Evolutionary conservation across 2,329 filamentous ascomycete species (phyloP), one percentile per base, ranked within the genome.

Genomic region (Podosphaera fusca): DNA sequence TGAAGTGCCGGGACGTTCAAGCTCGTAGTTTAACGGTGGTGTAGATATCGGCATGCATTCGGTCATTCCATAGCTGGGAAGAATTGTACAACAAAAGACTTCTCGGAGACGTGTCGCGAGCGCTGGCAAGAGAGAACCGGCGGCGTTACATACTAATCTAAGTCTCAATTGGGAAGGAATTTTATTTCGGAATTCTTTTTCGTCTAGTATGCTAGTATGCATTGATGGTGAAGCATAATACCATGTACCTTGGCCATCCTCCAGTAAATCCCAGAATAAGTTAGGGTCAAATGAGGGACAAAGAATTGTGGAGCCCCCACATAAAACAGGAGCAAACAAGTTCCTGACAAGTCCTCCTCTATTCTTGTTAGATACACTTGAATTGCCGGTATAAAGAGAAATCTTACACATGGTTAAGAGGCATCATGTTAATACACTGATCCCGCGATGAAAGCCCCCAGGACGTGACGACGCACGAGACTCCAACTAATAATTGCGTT

Each of bases 21-120:
- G 69, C 34, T 67, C 65, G 61, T 78, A 78, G 59, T 72, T 64
- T n/a, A 76, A 65, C 0, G 74, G 75, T 1, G 76, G 76, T 2
- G 75, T 76, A 2, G 74, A 75, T 52, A 78, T 78, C 0, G 75
- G 76, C 74, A 78, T 78, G 61, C 75, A 78, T 67, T 78, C 76
- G 0, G 76, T 79, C 76, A 79, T 78, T 21, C 75, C 76, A 61
- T 79, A 79, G 60, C 74, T 77, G 2, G 76, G 76, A 21, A 79
- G 68, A 2, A 79, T 72, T 2, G 69, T 70, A 57, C 74, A 76
- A 9, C 70, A 66, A 64, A 79, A 79, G 0, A 71, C 74, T 58
- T 75, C 70, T 14, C 70, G 69, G 8, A 79, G 67, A 56, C 72
- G 72, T 34, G 66, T 64, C 0, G 75, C 75, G 45, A 78, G 65